Evolutionary conservation across 2,329 filamentous ascomycete species (phyloP).

Genomic region (Pseudocercospora cruenta): DNA sequence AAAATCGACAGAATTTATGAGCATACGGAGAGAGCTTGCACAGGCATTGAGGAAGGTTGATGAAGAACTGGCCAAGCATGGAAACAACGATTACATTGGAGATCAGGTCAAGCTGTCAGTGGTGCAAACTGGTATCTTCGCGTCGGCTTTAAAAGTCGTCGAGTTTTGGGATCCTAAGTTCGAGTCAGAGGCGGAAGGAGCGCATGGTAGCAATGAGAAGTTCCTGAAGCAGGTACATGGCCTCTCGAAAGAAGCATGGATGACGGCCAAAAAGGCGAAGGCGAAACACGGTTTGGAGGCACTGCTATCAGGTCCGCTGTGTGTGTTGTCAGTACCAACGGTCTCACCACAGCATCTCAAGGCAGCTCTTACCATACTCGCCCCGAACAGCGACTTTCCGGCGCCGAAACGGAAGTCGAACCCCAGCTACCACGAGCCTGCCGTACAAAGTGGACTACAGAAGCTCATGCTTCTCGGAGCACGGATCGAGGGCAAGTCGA

Average conservation of each 20-base stretch:
- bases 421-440: conserved; percentile 78
- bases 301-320: conserved; percentile 79
- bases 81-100: conserved; percentile 57
- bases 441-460: conserved; percentile 78
- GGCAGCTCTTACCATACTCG: conserved; percentile 75
- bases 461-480: conserved; percentile 88
- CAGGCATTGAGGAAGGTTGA: conserved; percentile 67
- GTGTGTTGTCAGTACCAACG: conserved; percentile 75
- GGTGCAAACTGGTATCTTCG: conserved; percentile 86
- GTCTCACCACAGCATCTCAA: conserved; percentile 85
- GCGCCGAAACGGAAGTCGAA: conserved; percentile 75
- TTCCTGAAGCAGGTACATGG: conserved; percentile 52
- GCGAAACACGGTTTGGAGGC: conserved; percentile 65
- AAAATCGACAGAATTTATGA: conserved; percentile 73
- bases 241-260: conserved; percentile 60
- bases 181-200: conserved; percentile 18
- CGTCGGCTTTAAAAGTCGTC: conserved; percentile 78
- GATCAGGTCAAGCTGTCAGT: conserved; percentile 70
- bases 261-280: conserved; percentile 49
- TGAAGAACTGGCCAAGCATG: conserved; percentile 60
- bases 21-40: conserved; percentile 70
- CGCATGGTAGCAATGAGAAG: conserved; percentile 22
- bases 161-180: conserved; percentile 68
- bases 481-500: conserved; percentile 80
- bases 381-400: conserved; percentile 74